Evolutionary conservation across 345 rosid genomes (phyloP), one percentile per base, ranked within the genome.

Genomic region (Populus euphratica): DNA sequence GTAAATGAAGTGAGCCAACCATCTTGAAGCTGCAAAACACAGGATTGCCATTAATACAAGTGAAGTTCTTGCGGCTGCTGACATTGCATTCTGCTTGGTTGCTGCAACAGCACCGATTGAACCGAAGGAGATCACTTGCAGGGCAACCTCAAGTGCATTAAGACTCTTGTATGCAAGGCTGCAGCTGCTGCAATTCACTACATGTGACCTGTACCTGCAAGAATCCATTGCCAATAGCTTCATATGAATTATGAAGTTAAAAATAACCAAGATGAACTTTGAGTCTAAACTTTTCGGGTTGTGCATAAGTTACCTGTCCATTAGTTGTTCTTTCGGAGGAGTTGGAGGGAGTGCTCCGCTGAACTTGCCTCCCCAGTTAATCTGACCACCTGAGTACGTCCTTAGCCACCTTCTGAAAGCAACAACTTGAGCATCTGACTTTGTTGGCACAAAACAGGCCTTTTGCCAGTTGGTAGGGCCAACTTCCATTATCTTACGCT

Each of bases 131-230:
- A 86, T 49, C 29, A 92, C 80, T 77, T 91, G 96, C 38, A 94
- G 82, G 5, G 77, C 23, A 18, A 91, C 89, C 82, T 94, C 94
- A 0, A 92, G 76, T 8, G 78, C 86, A 1, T 82, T 90, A 20
- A 94, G 96, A 73, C 81, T 73, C 74, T 89, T 89, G 77, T 90
- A 76, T 54, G 96, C 97, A 44, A 75, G 72, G 47, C 78, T 87
- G 87, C 98, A 92, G 83, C 96, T 92, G 75, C 86, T 76, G 78
- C 97, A 92, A 78, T 90, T 94, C 87, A 89, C 93, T 36, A 91
- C 93, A 81, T 90, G 98, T 18, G 96, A 85, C 93, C 98, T 78
- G 70, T 91, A 94, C 95, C 98, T 94, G 86, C 18, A 68, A 59
- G 47, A 20, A 61, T 21, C 10, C 65, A 8, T 61, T 20, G 21